These are phyloP conservation scores for Nephromyces sp. DNA, from an alignment of 169 alveolate genomes.

Conservation along the genomic window DNA sequence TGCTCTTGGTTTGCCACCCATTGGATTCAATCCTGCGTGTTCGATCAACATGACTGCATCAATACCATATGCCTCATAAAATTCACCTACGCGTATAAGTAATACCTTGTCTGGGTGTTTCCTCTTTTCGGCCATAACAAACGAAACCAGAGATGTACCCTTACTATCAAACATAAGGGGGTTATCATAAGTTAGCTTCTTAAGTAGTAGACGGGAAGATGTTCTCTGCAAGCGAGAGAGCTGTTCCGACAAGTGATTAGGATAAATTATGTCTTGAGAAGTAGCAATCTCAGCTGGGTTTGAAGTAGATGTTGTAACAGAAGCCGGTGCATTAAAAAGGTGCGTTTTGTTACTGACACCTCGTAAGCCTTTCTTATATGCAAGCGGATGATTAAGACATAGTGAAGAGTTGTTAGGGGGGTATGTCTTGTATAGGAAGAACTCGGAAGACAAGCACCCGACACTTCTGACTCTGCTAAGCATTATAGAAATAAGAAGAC, in stretches of 20 bases:
- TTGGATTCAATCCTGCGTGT: constrained; percentile 33
- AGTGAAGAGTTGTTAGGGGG: too few species aligned
- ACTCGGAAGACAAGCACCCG: too few species aligned
- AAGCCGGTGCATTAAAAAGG: too few species aligned
- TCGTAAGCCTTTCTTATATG: too few species aligned
- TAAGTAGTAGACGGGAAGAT: not conserved
- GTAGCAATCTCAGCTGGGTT: too few species aligned
- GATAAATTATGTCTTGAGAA: too few species aligned
- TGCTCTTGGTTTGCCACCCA: constrained; percentile 37
- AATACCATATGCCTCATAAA: constrained; percentile 39
- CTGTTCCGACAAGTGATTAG: not conserved
- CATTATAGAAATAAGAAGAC: too few species aligned
- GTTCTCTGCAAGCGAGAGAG: not conserved
- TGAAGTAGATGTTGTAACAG: too few species aligned
- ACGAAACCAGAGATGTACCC: constrained; percentile 3
- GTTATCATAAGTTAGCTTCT: not conserved
- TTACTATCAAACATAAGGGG: not conserved
- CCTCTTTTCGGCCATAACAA: constrained; percentile 7
- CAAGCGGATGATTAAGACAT: too few species aligned
- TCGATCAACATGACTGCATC: constrained; percentile 37
- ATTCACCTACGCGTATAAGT: constrained; percentile 31
- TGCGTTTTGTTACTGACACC: too few species aligned
- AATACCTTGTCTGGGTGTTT: constrained; percentile 18
- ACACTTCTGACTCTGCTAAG: too few species aligned
- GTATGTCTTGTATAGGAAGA: too few species aligned